Evolutionary conservation across 441 rosid genomes (phyloP).

Genomic region (Biscutella laevigata): DNA sequence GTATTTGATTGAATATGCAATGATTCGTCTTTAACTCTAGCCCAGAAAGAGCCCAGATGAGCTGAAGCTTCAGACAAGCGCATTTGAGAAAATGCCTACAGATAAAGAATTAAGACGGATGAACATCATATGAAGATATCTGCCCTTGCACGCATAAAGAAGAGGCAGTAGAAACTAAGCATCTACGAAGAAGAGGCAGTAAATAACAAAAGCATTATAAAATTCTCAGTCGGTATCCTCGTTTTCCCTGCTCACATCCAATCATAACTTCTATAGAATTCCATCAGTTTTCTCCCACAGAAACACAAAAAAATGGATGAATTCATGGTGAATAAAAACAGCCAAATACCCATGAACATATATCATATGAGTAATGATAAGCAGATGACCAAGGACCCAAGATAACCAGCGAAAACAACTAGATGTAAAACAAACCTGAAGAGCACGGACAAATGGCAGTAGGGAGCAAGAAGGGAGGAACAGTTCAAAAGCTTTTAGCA

Average conservation of each 20-base stretch:
- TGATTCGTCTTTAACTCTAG: slow-evolving; percentile 78
- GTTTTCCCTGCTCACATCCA: not conserved
- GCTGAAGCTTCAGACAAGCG: slow-evolving; percentile 97
- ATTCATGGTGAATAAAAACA: slow-evolving; percentile 12
- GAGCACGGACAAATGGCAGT: slow-evolving; percentile 89
- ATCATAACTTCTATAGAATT: slow-evolving; percentile 1
- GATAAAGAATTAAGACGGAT: slow-evolving; percentile 11
- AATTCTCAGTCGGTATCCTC: slow-evolving; percentile 4
- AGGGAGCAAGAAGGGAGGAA: slow-evolving; percentile 96
- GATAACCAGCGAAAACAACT: not conserved
- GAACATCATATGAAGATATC: slow-evolving; percentile 4
- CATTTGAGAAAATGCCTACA: slow-evolving; percentile 97
- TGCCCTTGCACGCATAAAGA: not conserved
- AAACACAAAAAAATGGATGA: not conserved
- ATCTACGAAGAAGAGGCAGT: slow-evolving; percentile 1
- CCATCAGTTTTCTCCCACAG: slow-evolving; percentile 13
- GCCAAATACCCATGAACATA: slow-evolving; percentile 13
- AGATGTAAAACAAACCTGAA: slow-evolving; percentile 63
- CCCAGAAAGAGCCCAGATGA: slow-evolving; percentile 90
- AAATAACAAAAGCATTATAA: not conserved
- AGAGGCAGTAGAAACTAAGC: slow-evolving; percentile 4
- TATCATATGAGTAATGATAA: slow-evolving; percentile 1
- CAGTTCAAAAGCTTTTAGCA: slow-evolving; percentile 95
- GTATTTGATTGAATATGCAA: slow-evolving; percentile 40
- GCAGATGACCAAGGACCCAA: not conserved